phyloP scores from a whole-genome alignment of 179 eudicot species.

The Gypsophila paniculata region DNA sequence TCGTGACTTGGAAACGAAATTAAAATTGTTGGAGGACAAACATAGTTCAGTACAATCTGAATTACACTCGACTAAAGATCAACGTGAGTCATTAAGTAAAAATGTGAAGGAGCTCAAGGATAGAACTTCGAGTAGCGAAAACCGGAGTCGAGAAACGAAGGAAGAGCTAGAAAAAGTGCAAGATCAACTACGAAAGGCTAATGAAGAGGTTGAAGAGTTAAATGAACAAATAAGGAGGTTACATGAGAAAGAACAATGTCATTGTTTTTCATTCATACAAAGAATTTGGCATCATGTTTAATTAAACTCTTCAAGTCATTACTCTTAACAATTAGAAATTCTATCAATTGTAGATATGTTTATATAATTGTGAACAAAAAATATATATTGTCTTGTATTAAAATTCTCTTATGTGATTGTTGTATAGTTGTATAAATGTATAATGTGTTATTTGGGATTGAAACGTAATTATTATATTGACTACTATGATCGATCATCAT shows the following conservation, averaged over 20 bases:
- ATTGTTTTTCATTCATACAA: too few species aligned
- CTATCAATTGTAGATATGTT: too few species aligned
- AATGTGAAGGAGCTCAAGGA: conserved; percentile 20
- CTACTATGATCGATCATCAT: too few species aligned
- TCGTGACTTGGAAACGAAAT: background rate
- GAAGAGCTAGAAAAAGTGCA: background rate
- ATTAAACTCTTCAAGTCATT: too few species aligned
- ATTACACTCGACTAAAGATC: background rate
- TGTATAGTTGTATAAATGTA: too few species aligned
- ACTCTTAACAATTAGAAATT: too few species aligned
- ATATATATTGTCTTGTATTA: too few species aligned
- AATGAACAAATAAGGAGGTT: conserved; percentile 6
- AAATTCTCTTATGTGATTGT: too few species aligned
- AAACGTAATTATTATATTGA: too few species aligned
- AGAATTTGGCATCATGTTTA: too few species aligned
- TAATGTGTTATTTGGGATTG: too few species aligned
- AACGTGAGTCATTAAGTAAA: background rate
- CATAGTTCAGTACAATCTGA: background rate
- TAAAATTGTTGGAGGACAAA: background rate
- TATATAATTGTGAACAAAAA: too few species aligned
- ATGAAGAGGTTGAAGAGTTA: conserved; percentile 10
- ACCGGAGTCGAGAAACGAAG: background rate
- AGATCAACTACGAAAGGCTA: background rate
- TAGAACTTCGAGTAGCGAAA: background rate
- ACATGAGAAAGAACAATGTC: conserved; percentile 9